These are phyloP conservation scores for Zymoseptoria crescenta DNA, from an alignment of 2,329 filamentous ascomycete genomes.

Conservation along the genomic window DNA sequence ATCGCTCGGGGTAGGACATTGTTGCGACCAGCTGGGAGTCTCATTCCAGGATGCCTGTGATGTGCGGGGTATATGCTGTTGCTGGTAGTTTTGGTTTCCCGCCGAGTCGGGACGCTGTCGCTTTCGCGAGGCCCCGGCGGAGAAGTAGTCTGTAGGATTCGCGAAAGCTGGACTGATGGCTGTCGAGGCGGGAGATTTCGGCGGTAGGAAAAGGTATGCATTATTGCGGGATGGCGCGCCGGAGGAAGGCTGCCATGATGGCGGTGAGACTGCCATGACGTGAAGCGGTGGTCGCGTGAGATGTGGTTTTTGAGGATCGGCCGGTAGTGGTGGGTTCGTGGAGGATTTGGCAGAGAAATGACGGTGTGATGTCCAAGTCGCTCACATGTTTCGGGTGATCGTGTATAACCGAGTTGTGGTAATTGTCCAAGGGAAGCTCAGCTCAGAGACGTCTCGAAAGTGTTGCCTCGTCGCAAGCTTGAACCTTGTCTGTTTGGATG, in stretches of 20 bases:
- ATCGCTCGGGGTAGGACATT: constrained; percentile 17
- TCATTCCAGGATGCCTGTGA: constrained; percentile 8
- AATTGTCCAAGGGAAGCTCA: not conserved
- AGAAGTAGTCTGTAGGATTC: constrained; percentile 24
- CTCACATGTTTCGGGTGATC: not conserved
- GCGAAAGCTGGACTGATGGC: constrained; percentile 20
- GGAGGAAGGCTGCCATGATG: constrained; percentile 6
- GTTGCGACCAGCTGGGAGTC: constrained; percentile 16
- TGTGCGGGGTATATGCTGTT: constrained; percentile 4
- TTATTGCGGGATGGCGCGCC: constrained; percentile 9
- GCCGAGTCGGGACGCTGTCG: constrained; percentile 25
- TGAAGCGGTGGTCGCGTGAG: not conserved
- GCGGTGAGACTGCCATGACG: constrained; percentile 18
- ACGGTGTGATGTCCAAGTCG: not conserved
- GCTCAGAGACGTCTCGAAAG: not conserved
- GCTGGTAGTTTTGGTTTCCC: constrained; percentile 3
- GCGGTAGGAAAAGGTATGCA: constrained; percentile 37
- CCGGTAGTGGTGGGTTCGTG: not conserved
- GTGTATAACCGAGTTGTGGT: not conserved
- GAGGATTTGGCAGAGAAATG: not conserved
- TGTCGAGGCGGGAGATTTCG: constrained; percentile 32
- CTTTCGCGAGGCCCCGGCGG: constrained; percentile 22
- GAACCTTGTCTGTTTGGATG: not conserved
- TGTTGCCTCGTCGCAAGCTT: not conserved
- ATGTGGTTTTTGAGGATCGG: not conserved